phyloP scores from a whole-genome alignment of 306 rosid species.

The Senna siamea region DNA sequence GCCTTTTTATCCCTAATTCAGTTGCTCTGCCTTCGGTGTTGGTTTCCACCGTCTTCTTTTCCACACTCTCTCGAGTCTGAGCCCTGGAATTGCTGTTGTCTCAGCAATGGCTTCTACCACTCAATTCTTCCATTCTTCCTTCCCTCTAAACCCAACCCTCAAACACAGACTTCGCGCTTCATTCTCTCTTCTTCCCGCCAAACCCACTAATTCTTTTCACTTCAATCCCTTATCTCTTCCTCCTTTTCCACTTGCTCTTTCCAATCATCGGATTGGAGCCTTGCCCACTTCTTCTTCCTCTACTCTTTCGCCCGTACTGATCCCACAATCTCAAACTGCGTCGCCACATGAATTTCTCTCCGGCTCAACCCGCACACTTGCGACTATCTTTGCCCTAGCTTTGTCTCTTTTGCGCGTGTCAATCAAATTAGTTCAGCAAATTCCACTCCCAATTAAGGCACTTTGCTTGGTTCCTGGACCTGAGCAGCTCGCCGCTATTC shows the following conservation, averaged over 20 bases:
- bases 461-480: background rate
- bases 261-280: background rate
- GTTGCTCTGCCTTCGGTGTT: no score
- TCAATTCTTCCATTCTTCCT: background rate
- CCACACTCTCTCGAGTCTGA: no score
- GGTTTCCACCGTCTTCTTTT: no score
- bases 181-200: background rate
- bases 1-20: background rate
- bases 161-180: background rate
- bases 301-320: background rate
- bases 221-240: background rate
- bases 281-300: background rate
- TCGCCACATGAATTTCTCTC: background rate
- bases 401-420: conserved; percentile 5
- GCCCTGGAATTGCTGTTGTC: no score
- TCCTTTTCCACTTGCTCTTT: background rate
- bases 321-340: background rate
- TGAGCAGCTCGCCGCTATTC: conserved; percentile 5
- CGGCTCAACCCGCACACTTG: conserved; percentile 13
- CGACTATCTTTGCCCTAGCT: conserved; percentile 21
- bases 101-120: conserved; percentile 23
- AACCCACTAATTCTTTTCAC: background rate
- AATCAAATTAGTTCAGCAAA: background rate
- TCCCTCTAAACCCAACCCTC: background rate
- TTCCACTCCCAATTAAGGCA: background rate